Conservation (phyloP, 805 yeast species). For the Myxozyma lipomycoides region DNA sequence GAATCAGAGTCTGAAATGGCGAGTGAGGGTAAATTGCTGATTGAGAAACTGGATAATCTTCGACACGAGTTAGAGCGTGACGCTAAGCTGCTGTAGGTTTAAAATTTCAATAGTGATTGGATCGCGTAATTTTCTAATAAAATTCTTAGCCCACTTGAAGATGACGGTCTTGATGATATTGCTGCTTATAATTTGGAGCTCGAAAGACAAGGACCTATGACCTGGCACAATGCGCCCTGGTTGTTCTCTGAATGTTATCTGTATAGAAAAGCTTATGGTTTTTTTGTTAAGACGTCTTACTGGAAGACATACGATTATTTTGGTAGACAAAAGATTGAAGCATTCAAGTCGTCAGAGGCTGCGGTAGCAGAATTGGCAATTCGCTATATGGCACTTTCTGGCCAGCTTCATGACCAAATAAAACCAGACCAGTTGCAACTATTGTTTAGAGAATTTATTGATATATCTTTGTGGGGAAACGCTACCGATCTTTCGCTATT, state of each 20-base stretch:
- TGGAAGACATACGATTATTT: constrained; percentile 72
- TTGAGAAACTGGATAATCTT: constrained; percentile 10
- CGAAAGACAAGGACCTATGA: constrained; percentile 38
- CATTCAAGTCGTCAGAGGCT: constrained; percentile 66
- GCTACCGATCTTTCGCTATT: constrained; percentile 91
- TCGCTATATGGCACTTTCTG: constrained; percentile 48
- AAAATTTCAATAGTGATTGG: constrained; percentile 1
- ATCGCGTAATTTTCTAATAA: constrained; percentile 35
- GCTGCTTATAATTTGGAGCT: constrained; percentile 58
- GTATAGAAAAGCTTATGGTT: constrained; percentile 50
- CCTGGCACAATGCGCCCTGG: constrained; percentile 92
- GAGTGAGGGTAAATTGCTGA: constrained; percentile 45
- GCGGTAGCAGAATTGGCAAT: constrained; percentile 82
- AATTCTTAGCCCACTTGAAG: constrained; percentile 45
- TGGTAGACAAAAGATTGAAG: constrained; percentile 59
- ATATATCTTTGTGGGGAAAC: constrained; percentile 94
- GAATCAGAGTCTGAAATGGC: constrained; percentile 30
- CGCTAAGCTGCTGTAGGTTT: constrained; percentile 25
- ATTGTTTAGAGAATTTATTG: constrained; percentile 62
- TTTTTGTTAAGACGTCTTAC: constrained; percentile 34
- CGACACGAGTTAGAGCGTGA: constrained; percentile 46
- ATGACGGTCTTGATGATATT: constrained; percentile 38
- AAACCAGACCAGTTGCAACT: constrained; percentile 31
- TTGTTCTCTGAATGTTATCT: constrained; percentile 77
- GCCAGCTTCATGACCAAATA: constrained; percentile 28